Evolutionary conservation across 2,329 filamentous ascomycete genomes (phyloP).

Genomic region (Epichloe gansuensis): DNA sequence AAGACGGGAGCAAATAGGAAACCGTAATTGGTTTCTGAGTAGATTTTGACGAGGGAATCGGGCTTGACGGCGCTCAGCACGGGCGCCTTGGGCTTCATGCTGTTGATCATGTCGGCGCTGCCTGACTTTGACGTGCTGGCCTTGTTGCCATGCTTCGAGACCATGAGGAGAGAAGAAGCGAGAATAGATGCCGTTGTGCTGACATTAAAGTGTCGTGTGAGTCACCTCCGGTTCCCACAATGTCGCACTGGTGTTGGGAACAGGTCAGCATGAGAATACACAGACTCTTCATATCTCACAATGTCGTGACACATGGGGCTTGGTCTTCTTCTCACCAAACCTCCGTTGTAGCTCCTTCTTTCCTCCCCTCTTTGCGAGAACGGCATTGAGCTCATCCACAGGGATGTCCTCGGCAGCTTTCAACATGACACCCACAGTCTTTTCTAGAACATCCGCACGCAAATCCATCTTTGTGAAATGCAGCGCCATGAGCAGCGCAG

Average conservation of each 20-base stretch:
- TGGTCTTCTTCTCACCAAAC: slow-evolving; percentile 49
- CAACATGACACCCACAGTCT: slow-evolving; percentile 76
- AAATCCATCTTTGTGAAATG: slow-evolving; percentile 85
- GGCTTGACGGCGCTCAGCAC: slow-evolving; percentile 65
- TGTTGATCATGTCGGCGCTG: slow-evolving; percentile 79
- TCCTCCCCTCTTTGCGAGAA: slow-evolving; percentile 47
- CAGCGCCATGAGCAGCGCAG: slow-evolving; percentile 76
- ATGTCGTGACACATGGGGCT: not conserved
- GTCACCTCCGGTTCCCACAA: slow-evolving; percentile 94
- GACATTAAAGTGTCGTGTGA: slow-evolving; percentile 95
- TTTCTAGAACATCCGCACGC: slow-evolving; percentile 72
- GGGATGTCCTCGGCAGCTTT: slow-evolving; percentile 65
- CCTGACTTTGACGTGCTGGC: slow-evolving; percentile 93
- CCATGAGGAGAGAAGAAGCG: slow-evolving; percentile 69
- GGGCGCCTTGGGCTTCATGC: slow-evolving; percentile 59
- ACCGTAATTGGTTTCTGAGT: slow-evolving; percentile 74
- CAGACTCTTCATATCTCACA: no score
- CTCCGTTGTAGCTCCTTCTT: slow-evolving; percentile 65
- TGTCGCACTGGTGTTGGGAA: slow-evolving; percentile 51
- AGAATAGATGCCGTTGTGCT: slow-evolving; percentile 91
- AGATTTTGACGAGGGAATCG: slow-evolving; percentile 57
- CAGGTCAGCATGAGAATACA: slow-evolving; percentile 6
- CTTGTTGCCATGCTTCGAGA: slow-evolving; percentile 93
- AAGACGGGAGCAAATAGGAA: slow-evolving; percentile 95
- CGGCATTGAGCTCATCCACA: slow-evolving; percentile 42